Evolutionary conservation across 768 basidiomycete species (phyloP).

Genomic region (Aureoboletus auriporus): DNA sequence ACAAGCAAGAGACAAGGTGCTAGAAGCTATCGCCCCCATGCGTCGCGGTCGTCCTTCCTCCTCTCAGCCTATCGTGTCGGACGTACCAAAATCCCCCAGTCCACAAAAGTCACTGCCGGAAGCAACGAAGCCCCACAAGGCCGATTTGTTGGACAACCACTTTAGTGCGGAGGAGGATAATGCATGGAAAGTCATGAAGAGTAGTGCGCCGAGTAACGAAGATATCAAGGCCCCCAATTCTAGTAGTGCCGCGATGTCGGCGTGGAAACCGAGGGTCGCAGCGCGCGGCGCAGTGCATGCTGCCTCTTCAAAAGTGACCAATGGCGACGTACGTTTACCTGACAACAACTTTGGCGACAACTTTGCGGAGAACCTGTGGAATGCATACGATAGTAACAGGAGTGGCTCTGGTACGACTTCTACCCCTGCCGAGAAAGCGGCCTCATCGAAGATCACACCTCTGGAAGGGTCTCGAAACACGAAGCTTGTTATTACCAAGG

Average conservation of each 20-base stretch:
- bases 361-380: conserved; percentile 56
- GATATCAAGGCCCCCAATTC: conserved; percentile 22
- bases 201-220: conserved; percentile 11
- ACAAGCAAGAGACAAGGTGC: conserved; percentile 71
- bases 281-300: conserved; percentile 27
- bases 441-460: conserved; percentile 22
- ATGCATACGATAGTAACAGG: conserved; percentile 39
- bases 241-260: conserved; percentile 17
- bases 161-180: conserved; percentile 42
- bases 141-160: conserved; percentile 35
- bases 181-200: conserved; percentile 43
- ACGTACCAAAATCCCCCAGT: conserved; percentile 24
- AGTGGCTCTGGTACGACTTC: conserved; percentile 4
- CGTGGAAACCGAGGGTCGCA: conserved; percentile 28
- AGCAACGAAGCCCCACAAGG: conserved; percentile 12
- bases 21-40: conserved; percentile 79
- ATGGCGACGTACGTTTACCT: conserved; percentile 21
- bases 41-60: conserved; percentile 60
- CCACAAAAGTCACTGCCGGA: conserved; percentile 14
- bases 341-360: conserved; percentile 58
- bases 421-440: conserved; percentile 11
- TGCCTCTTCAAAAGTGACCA: conserved; percentile 30
- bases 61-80: conserved; percentile 35
- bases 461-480: conserved; percentile 31
- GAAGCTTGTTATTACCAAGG: conserved; percentile 31